Base-by-base conservation (phyloP, 2,329 filamentous ascomycete genomes). In the Neurospora crassa region DNA sequence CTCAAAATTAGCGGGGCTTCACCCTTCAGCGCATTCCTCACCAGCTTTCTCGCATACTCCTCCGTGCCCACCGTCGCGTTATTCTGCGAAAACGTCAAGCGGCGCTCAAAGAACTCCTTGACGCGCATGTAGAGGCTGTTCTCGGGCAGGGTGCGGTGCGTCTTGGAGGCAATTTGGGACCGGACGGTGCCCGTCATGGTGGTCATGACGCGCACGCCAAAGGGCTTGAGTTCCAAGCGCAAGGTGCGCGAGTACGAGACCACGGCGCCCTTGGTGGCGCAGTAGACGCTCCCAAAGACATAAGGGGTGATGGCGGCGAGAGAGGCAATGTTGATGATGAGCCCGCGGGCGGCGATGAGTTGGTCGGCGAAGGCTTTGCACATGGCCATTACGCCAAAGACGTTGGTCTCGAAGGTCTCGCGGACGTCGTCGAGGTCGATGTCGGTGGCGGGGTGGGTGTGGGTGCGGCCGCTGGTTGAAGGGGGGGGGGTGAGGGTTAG, bases 311-410 rank as follows among this genome's bases (percentile, higher is more conserved):
- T 75, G 40, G 85, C 81, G 2, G 85, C 83, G 8, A 84, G 80
- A 34, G 85, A 87, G 6, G 85, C 85, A 71, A 88, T 83, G 78
- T 88, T 88, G 79, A 88, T 78, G 76, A 88, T 83, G 11, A 88
- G 80, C 0, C 87, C 86, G 34, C 80, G 81, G 0, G 85, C 80
- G 18, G 82, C 78, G 68, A 88, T 85, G 34, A 89, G 82, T 63
- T 84, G 81, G 70, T 81, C 80, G 12, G 82, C 78, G 74, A 88
- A 88, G 40, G 82, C 80, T 75, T 86, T 81, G 69, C 83, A 83
- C 81, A 86, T 86, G 76, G 84, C 82, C 85, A 89, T 88, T 74
- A 85, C 82, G 59, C 84, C 84, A 72, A 89, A 87, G 53, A 88
- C 85, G 74, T 88, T 88, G 74, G 85, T 84, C 77, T 88, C 86